phyloP scores from a whole-genome alignment of 2,329 filamentous ascomycete genomes.

The Botryosphaeria dothidea region DNA sequence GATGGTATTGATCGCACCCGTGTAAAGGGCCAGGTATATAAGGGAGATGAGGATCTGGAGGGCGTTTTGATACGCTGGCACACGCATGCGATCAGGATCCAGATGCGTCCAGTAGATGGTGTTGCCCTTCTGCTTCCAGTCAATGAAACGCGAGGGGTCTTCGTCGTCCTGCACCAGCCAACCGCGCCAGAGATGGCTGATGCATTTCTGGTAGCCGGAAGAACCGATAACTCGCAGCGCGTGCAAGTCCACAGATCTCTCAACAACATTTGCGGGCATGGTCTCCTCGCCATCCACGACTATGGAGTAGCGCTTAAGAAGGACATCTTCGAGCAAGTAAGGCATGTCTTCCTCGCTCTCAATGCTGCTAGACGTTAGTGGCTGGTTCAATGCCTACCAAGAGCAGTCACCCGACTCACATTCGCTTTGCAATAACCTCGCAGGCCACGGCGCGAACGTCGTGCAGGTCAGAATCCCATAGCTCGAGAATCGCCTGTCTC shows the following conservation, averaged over 20 bases:
- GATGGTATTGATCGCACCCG: slow-evolving; percentile 89
- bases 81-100: slow-evolving; percentile 91
- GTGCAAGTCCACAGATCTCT: slow-evolving; percentile 91
- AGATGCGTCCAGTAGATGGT: slow-evolving; percentile 78
- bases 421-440: slow-evolving; percentile 85
- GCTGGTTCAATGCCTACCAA: neutral
- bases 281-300: slow-evolving; percentile 71
- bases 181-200: slow-evolving; percentile 87
- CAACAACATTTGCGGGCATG: slow-evolving; percentile 80
- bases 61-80: slow-evolving; percentile 88
- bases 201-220: slow-evolving; percentile 94
- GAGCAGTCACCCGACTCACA: slow-evolving; percentile 41
- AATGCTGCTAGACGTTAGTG: slow-evolving; percentile 57
- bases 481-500: slow-evolving; percentile 74
- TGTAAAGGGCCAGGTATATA: slow-evolving; percentile 82
- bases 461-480: slow-evolving; percentile 91
- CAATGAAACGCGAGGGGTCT: slow-evolving; percentile 84
- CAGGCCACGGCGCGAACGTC: slow-evolving; percentile 77
- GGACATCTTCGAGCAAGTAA: slow-evolving; percentile 76
- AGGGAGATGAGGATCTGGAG: slow-evolving; percentile 84
- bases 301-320: slow-evolving; percentile 88
- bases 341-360: slow-evolving; percentile 77
- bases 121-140: slow-evolving; percentile 81
- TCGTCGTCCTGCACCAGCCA: slow-evolving; percentile 97
- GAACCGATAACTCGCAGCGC: slow-evolving; percentile 85